These are phyloP conservation scores for Cercospora canescens DNA, from an alignment of 2,329 filamentous ascomycete genomes.

Conservation along the genomic window DNA sequence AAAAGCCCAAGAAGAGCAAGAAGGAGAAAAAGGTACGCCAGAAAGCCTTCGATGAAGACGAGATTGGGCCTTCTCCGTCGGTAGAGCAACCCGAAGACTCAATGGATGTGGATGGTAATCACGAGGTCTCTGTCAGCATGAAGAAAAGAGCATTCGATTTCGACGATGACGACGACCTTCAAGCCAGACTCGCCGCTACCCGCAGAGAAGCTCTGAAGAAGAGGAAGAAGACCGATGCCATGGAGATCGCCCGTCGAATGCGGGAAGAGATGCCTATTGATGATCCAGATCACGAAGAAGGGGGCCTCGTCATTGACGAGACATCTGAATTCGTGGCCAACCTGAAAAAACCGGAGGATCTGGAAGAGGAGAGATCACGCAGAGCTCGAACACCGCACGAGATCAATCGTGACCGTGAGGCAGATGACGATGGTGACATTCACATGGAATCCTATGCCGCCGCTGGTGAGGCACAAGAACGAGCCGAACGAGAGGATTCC, in stretches of 20 bases:
- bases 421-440: constrained; percentile 50
- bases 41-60: constrained; percentile 61
- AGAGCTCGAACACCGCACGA: constrained; percentile 36
- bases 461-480: constrained; percentile 51
- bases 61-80: constrained; percentile 48
- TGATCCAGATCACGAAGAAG: constrained; percentile 54
- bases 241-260: constrained; percentile 82
- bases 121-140: constrained; percentile 31
- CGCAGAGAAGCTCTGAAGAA: constrained; percentile 84
- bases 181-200: constrained; percentile 81
- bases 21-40: constrained; percentile 73
- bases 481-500: constrained; percentile 41
- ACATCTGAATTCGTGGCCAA: constrained; percentile 93
- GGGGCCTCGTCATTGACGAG: constrained; percentile 88
- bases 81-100: constrained; percentile 36
- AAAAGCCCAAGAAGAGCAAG: constrained; percentile 81
- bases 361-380: constrained; percentile 50
- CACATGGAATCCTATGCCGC: constrained; percentile 37
- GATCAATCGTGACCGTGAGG: constrained; percentile 38
- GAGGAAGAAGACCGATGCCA: constrained; percentile 80
- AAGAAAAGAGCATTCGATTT: constrained; percentile 69
- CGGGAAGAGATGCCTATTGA: constrained; percentile 67
- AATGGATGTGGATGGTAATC: constrained; percentile 73
- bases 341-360: constrained; percentile 64
- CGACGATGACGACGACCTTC: constrained; percentile 75